Evolutionary conservation across 805 yeast genomes (phyloP), one percentile per base, ranked within the genome.

Genomic region (Yarrowia sp.): DNA sequence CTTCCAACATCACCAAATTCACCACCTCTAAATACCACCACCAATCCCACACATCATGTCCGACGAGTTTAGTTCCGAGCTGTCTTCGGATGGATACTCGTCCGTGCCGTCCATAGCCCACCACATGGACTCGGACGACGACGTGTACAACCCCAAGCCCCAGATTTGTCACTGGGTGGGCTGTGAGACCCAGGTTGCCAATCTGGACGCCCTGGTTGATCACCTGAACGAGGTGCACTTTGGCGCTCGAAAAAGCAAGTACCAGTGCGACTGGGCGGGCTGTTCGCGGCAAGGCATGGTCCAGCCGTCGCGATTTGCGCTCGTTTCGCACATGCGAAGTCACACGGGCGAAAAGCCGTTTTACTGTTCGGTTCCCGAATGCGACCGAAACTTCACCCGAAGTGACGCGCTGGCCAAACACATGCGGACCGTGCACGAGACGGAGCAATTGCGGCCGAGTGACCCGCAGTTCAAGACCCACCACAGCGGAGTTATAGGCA

Each of bases 341-440:
- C 94, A 89, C 74, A 85, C 89, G 0, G 87, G 89, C 1, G 90
- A 88, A 72, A 82, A 82, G 72, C 91, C 91, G 42, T 87, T 83
- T 71, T 83, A 80, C 71, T 89, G 94, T 74, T 81, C 84, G 0
- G 78, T 87, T 14, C 90, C 90, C 1, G 90, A 87, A 70, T 89
- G 94, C 75, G 83, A 82, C 63, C 81, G 84, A 70, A 82, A 82
- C 53, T 88, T 87, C 73, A 82, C 86, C 0, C 75, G 89, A 66
- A 79, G 87, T 0, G 90, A 86, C 70, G 90, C 88, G 0, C 79
- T 90, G 69, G 83, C 87, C 19, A 84, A 85, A 70, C 94, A 90
- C 75, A 79, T 88, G 68, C 81, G 85, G 50, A 82, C 86, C 0
- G 86, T 83, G 0, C 93, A 89, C 74, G 86, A 85, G 68, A 78